Conservation (phyloP, 164 flowering plant genomes). For the Vitis amurensis region DNA sequence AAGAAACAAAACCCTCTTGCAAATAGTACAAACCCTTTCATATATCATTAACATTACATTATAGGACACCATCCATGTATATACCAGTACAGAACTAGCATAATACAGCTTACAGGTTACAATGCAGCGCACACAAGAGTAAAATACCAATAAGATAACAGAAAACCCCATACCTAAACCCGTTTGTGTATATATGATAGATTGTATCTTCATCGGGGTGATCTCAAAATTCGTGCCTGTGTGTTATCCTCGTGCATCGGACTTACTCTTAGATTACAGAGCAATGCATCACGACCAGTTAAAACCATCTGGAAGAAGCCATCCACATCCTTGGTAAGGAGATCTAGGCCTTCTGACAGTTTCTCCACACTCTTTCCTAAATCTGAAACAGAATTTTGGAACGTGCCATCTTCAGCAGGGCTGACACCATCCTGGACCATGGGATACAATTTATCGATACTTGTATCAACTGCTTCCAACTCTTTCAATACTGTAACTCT, state of each 20-base stretch:
- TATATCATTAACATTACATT: constrained; percentile 13
- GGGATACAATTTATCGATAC: constrained; percentile 45
- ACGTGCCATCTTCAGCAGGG: constrained; percentile 24
- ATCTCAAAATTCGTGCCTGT: constrained; percentile 25
- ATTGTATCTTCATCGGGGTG: constrained; percentile 8
- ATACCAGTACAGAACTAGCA: background rate
- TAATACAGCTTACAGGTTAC: constrained; percentile 1
- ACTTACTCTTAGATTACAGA: constrained; percentile 56
- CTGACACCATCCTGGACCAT: constrained; percentile 33
- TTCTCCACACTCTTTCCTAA: constrained; percentile 36
- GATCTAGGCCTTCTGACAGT: constrained; percentile 65
- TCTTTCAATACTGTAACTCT: constrained; percentile 51
- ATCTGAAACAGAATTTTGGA: constrained; percentile 33
- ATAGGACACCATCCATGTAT: constrained; percentile 10
- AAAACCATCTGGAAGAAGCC: constrained; percentile 77
- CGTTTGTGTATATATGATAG: background rate
- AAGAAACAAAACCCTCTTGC: background rate
- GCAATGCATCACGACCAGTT: constrained; percentile 82
- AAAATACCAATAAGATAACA: background rate
- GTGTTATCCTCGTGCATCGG: constrained; percentile 17
- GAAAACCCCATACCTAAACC: constrained; percentile 12
- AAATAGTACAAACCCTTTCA: constrained; percentile 3
- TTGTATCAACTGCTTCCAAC: constrained; percentile 51
- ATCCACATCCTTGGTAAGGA: constrained; percentile 67
- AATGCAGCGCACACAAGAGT: background rate